A percentile compares a stretch with the other conserved stretches of the same genome.
phyloP scores from a whole-genome alignment of 2,329 filamentous ascomycete species.

The Aspergillus sp. region DNA sequence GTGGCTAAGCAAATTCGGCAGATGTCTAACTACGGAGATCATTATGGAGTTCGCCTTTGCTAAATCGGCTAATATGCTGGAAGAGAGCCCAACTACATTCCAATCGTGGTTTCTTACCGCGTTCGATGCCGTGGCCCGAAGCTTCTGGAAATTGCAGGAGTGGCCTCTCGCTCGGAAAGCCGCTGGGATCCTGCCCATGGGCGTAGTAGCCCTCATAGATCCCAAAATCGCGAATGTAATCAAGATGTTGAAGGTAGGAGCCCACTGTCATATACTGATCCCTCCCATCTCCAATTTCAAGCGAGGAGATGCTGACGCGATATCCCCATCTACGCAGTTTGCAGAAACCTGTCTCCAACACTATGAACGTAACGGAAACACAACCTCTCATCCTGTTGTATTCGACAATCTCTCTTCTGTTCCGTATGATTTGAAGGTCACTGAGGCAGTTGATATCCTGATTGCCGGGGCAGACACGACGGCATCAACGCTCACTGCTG shows the following conservation, averaged over 20 bases:
- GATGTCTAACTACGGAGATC: conserved; percentile 6
- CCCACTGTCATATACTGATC: too few relatives aligned
- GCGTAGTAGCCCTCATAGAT: too few relatives aligned
- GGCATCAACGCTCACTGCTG: conserved; percentile 10
- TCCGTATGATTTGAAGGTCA: conserved; percentile 1
- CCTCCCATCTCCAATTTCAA: too few relatives aligned
- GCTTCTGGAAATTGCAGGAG: too few relatives aligned
- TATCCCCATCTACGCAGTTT: not conserved
- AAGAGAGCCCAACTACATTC: not conserved
- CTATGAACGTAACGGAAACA: conserved; percentile 1
- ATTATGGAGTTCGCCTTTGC: conserved; percentile 10
- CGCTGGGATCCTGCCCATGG: too few relatives aligned
- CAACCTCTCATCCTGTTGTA: conserved; percentile 7
- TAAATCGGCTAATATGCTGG: conserved; percentile 3
- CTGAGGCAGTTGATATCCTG: conserved; percentile 10
- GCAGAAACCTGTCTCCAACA: conserved; percentile 4
- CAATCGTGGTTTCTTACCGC: conserved; percentile 2
- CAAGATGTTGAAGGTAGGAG: too few relatives aligned
- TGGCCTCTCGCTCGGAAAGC: too few relatives aligned
- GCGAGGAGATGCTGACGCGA: too few relatives aligned
- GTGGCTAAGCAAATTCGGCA: not conserved
- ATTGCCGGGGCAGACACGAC: conserved; percentile 12
- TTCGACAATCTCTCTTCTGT: conserved; percentile 5
- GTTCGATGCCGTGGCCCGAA: not conserved
- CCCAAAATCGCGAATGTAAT: too few relatives aligned